phyloP scores from a whole-genome alignment of 73 alveolate species.

The Blepharisma stoltei region DNA sequence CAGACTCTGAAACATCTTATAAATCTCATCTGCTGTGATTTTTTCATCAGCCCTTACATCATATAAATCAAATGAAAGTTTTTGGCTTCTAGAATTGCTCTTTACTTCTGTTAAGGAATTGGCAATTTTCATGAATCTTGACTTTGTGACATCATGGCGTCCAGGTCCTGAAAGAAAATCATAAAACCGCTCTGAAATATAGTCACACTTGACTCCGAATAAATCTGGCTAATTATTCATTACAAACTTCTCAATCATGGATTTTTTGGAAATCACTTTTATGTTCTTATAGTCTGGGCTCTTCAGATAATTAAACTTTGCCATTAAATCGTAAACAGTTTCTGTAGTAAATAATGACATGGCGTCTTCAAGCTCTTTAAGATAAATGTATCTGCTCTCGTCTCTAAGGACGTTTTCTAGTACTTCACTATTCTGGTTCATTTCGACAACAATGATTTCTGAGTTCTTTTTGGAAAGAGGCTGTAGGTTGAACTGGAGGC shows the following conservation, averaged over 20 bases:
- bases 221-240: slow-evolving; percentile 9
- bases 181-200: slow-evolving; percentile 15
- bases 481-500: neutral
- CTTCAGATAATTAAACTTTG: neutral
- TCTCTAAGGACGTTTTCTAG: neutral
- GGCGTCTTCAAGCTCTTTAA: slow-evolving; percentile 17
- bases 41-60: slow-evolving; percentile 9
- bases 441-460: slow-evolving; percentile 9
- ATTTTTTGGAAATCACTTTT: neutral
- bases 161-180: neutral
- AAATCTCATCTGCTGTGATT: slow-evolving; percentile 10
- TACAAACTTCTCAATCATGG: slow-evolving; percentile 23
- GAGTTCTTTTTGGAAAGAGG: neutral
- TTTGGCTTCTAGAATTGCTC: neutral
- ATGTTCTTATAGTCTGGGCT: neutral
- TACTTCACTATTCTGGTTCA: neutral
- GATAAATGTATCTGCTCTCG: neutral
- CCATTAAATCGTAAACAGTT: neutral
- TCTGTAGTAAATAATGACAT: slow-evolving; percentile 8
- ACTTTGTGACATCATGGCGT: neutral
- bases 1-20: neutral
- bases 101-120: neutral
- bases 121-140: neutral
- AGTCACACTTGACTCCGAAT: neutral
- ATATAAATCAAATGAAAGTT: neutral